Base-by-base conservation (phyloP, 1,284 basidiomycete genomes). In the Cryptococcus neoformans region DNA sequence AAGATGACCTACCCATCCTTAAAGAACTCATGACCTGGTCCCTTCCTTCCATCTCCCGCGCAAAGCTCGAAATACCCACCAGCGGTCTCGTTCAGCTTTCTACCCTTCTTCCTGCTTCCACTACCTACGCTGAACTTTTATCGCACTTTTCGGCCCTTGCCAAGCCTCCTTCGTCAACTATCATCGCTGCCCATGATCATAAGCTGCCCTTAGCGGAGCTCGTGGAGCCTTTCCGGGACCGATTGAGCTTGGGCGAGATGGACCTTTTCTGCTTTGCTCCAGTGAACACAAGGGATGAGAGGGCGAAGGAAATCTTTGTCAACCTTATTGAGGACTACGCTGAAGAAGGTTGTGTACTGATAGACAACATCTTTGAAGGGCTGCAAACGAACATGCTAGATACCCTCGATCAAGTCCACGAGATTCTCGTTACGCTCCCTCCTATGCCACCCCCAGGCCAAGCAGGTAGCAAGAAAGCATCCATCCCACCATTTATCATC, bases 1-100 rank as follows among this genome's bases (percentile, higher is more conserved):
- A 80, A 2, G 72, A 78, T 2, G 91, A 96, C 69, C 81, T 98
- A 12, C 81, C 83, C 0, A 76, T 84, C 51, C 79, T 98, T 6
- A 69, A 74, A 6, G 63, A 73, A 2, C 76, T 81, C 10, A 76
- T 84, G 42, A 73, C 67, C 1, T 67, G 81, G 0, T 79, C 83
- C 0, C 77, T 81, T 4, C 72, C 73, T 7, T 73, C 79, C 14
- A 78, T 85, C 49, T 64, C 70, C 6, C 75, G 77, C 14, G 83
- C 82, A 0, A 75, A 73, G 1, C 57, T 83, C 16, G 74, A 78
- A 40, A 68, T 79, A 0, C 69, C 73, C 0, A 64, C 66, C 14
- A 65, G 66, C 0, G 64, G 71, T 4, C 58, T 82, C 2, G 59
- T 69, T 0, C 58, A 65, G 1, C 66, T 83, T 0, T 67, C 79